Percentiles rank a stretch among this genome's conserved stretches.
These are phyloP conservation scores for Coriolopsis trogii DNA, from an alignment of 1,284 basidiomycete genomes.

Conservation along the genomic window DNA sequence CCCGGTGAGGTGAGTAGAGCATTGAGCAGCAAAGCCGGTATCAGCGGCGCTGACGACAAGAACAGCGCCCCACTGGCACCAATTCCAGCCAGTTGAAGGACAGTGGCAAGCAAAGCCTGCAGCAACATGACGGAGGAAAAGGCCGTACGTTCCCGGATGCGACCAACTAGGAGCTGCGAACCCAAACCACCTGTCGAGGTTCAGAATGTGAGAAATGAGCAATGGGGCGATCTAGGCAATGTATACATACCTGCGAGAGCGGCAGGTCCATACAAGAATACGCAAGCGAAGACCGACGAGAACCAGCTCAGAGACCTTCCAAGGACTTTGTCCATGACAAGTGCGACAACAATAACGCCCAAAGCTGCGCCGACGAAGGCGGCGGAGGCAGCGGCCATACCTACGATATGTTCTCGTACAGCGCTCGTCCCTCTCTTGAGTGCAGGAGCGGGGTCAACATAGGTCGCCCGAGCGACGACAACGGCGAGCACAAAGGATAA, in stretches of 20 bases:
- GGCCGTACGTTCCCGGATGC: constrained; percentile 60
- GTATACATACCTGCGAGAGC: constrained; percentile 59
- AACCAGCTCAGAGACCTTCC: constrained; percentile 82
- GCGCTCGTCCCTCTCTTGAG: constrained; percentile 40
- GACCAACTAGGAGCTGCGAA: constrained; percentile 57
- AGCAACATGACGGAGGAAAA: constrained; percentile 66
- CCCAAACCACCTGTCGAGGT: constrained; percentile 50
- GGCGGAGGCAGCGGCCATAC: constrained; percentile 45
- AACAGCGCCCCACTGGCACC: constrained; percentile 75
- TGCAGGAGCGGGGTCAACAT: constrained; percentile 38
- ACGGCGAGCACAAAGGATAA: constrained; percentile 51
- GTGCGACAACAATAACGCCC: constrained; percentile 73
- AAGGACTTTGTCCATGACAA: constrained; percentile 68
- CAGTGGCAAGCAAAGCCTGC: constrained; percentile 53
- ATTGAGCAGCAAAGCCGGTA: constrained; percentile 57
- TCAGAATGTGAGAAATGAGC: background rate
- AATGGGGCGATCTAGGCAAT: background rate
- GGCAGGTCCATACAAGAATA: constrained; percentile 81
- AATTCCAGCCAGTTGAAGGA: constrained; percentile 62
- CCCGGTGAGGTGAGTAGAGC: constrained; percentile 36
- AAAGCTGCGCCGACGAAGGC: constrained; percentile 63
- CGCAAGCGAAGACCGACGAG: constrained; percentile 68
- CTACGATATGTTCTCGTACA: constrained; percentile 44
- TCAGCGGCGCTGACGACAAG: constrained; percentile 56
- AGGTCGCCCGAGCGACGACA: constrained; percentile 43